Percentiles rank a stretch among this genome's conserved stretches.
Evolutionary conservation across 805 yeast genomes (phyloP).

Genomic region (Myxozyma vanderwaltii): DNA sequence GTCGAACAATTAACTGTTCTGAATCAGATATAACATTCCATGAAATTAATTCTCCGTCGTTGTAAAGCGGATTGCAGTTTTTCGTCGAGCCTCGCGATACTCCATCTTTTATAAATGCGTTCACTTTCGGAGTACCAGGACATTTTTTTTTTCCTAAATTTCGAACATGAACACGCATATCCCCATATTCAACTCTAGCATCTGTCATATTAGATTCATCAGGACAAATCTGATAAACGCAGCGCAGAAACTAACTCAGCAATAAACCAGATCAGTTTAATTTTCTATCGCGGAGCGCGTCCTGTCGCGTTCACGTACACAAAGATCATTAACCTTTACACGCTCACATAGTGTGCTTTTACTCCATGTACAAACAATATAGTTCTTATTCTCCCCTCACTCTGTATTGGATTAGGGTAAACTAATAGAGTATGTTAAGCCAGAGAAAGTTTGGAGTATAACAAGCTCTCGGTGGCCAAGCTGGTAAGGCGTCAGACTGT

Average conservation of each 20-base stretch:
- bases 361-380: too few species aligned
- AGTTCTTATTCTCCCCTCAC: too few species aligned
- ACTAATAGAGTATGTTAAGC: too few species aligned
- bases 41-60: neutral
- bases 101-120: neutral
- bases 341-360: too few species aligned
- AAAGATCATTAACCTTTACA: too few species aligned
- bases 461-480: constrained; percentile 34
- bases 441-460: too few species aligned
- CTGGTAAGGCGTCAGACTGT: constrained; percentile 37
- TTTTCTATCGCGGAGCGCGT: neutral
- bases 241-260: too few species aligned
- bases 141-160: neutral
- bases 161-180: constrained; percentile 2
- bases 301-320: too few species aligned
- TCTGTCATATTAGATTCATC: neutral
- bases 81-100: neutral
- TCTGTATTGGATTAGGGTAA: too few species aligned
- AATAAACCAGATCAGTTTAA: neutral
- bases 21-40: neutral
- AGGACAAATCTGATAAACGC: too few species aligned
- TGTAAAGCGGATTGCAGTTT: neutral
- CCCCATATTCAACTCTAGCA: neutral
- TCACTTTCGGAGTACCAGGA: neutral
- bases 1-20: constrained; percentile 45